Evolutionary conservation across 257 asterid species (phyloP), one percentile per base, ranked within the genome.

Genomic region (Misopates orontium): DNA sequence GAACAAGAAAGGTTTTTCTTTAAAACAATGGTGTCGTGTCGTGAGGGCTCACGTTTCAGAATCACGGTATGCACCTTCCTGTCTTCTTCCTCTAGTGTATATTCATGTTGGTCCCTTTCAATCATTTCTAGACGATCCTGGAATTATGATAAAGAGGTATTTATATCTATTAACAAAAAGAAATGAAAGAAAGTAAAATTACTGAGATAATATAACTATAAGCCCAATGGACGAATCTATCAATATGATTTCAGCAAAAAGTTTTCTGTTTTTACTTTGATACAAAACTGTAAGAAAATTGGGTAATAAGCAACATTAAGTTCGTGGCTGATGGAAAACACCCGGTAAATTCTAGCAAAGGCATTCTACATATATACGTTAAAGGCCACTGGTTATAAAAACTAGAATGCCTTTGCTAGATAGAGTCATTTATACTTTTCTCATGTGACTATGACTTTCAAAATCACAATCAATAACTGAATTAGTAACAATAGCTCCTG

Each of bases 1-100:
- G 97, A 84, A 83, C 87, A 88, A 53, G 97, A 90, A 65, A 90
- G 95, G 40, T 85, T 79, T 72, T 90, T 90, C 82, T 85, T 90
- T 80, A 90, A 69, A 32, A 88, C 83, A 32, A 66, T 65, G 11
- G 95, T 72, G 41, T 87, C 95, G 50, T 81, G 82, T 39, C 64
- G 78, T 39, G 96, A 88, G 18, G 88, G 91, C 21, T 89, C 95
- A 23, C 93, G 86, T 60, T 77, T 85, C 79, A 90, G 82, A 59
- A 90, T 88, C 71, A 90, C 89, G 60, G 77, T 65, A 71, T 88
- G 96, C 75, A 83, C 93, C 79, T 66, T 90, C 73, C 75, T 88
- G 70, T 90, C 96, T 73, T 87, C 95, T 10, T 81, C 95, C 49
- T 86, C 97, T 58, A 88, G 73, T 50, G 91, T 90, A 73, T 90